Percentiles rank a stretch among this genome's conserved stretches.
Evolutionary conservation across 2,329 filamentous ascomycete genomes (phyloP).

Genomic region (Aciculosporium take): DNA sequence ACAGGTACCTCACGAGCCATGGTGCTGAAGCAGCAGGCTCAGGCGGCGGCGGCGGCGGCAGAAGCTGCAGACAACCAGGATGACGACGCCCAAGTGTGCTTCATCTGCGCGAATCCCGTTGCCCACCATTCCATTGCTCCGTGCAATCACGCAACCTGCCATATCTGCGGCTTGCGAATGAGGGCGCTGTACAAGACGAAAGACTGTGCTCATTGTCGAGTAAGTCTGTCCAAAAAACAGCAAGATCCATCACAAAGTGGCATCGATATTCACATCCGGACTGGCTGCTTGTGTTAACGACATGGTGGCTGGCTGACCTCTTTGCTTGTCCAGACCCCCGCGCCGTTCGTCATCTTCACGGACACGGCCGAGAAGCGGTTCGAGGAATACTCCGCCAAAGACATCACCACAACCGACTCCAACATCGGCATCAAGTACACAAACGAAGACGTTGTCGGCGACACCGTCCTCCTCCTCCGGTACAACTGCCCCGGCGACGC

Average conservation of each 20-base stretch:
- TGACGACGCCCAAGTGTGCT: constrained; percentile 69
- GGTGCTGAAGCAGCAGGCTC: constrained; percentile 7
- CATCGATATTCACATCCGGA: no score
- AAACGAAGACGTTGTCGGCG: constrained; percentile 75
- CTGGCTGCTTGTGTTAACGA: not conserved
- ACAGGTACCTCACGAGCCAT: constrained; percentile 18
- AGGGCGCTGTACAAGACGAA: constrained; percentile 92
- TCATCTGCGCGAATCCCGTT: constrained; percentile 89
- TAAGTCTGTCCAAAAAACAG: constrained; percentile 28
- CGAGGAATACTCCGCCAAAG: constrained; percentile 61
- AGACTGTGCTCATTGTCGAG: constrained; percentile 88
- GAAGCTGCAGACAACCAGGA: constrained; percentile 19
- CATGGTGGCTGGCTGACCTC: not conserved
- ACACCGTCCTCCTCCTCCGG: constrained; percentile 72
- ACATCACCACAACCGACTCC: constrained; percentile 66
- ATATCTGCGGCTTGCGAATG: constrained; percentile 86
- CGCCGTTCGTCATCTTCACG: constrained; percentile 79
- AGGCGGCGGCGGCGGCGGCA: constrained; percentile 10
- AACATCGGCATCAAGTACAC: constrained; percentile 88
- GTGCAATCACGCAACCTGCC: constrained; percentile 92
- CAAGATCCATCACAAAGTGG: not conserved
- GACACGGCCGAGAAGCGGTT: constrained; percentile 70
- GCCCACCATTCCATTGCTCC: constrained; percentile 79
- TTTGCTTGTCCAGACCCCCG: constrained; percentile 36
- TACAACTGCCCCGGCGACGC: constrained; percentile 86